A percentile compares a stretch with the other conserved stretches of the same genome.
Conservation (phyloP, 768 basidiomycete species). For the Imleria badia region DNA sequence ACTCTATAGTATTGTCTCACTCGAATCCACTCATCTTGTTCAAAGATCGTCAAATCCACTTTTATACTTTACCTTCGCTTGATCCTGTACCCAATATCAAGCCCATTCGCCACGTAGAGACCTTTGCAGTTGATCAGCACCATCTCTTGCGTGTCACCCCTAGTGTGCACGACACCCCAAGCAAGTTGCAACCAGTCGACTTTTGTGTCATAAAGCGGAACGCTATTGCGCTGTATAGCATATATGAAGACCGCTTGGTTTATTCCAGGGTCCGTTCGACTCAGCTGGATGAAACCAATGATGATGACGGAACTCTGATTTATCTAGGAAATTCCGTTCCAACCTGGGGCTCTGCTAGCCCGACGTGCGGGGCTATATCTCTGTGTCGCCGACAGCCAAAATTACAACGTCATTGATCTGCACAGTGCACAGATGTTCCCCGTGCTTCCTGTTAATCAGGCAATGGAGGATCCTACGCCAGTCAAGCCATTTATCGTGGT, state of each 20-base stretch:
- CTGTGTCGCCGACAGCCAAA: slow-evolving; percentile 70
- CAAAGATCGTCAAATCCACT: slow-evolving; percentile 64
- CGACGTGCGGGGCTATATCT: slow-evolving; percentile 61
- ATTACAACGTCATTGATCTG: slow-evolving; percentile 81
- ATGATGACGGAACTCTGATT: background rate
- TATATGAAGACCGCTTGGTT: slow-evolving; percentile 59
- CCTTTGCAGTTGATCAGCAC: slow-evolving; percentile 81
- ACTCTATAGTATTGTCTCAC: background rate
- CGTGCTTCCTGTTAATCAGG: slow-evolving; percentile 79
- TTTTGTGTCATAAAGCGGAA: slow-evolving; percentile 73
- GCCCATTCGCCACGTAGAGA: slow-evolving; percentile 76
- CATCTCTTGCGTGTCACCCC: slow-evolving; percentile 56
- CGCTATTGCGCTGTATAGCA: slow-evolving; percentile 59
- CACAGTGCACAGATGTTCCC: slow-evolving; percentile 66
- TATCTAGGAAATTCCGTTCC: slow-evolving; percentile 69
- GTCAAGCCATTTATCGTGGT: slow-evolving; percentile 74
- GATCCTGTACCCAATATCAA: slow-evolving; percentile 68
- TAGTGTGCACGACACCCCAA: slow-evolving; percentile 36
- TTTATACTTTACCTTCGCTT: slow-evolving; percentile 79
- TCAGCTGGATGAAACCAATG: background rate
- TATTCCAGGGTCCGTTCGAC: slow-evolving; percentile 54
- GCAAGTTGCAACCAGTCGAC: slow-evolving; percentile 54
- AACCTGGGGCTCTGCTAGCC: slow-evolving; percentile 55
- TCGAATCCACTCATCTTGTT: background rate
- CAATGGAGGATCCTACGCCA: slow-evolving; percentile 37